Conservation (phyloP, 2,329 filamentous ascomycete genomes). For the Cadophora luteo-olivacea region DNA sequence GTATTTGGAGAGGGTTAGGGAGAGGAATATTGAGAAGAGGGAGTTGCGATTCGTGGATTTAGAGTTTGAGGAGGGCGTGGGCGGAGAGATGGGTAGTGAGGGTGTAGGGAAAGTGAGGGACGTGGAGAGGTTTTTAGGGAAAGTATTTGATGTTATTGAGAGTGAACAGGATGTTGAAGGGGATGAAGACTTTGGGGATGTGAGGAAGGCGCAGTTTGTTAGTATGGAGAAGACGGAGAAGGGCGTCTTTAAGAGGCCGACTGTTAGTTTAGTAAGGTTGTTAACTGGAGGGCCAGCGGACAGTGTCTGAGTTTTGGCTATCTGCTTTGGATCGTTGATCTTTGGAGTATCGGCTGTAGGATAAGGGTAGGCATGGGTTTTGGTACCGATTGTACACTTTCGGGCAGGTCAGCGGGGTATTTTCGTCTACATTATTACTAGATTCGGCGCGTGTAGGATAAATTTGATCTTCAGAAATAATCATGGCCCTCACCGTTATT, state of each 20-base stretch:
- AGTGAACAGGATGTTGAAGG: background rate
- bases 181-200: background rate
- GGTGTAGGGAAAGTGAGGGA: background rate
- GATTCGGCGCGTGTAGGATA: background rate
- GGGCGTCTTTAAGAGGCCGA: background rate
- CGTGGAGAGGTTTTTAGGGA: conserved; percentile 4
- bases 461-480: background rate
- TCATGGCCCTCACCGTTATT: background rate
- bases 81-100: background rate
- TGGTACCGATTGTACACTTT: too few species aligned
- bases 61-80: background rate
- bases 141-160: conserved; percentile 3
- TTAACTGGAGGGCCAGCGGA: background rate
- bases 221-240: conserved; percentile 4
- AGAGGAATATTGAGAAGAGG: conserved; percentile 1
- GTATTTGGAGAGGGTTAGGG: conserved; percentile 23
- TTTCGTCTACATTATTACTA: background rate
- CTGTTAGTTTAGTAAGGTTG: conserved; percentile 14
- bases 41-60: conserved; percentile 23
- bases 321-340: background rate
- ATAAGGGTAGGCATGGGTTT: background rate
- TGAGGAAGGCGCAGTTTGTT: background rate
- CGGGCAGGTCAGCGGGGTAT: background rate
- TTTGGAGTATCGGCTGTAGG: background rate
- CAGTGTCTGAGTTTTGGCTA: background rate